Conservation (phyloP, 768 basidiomycete genomes). For the Auricularia heimuer region DNA sequence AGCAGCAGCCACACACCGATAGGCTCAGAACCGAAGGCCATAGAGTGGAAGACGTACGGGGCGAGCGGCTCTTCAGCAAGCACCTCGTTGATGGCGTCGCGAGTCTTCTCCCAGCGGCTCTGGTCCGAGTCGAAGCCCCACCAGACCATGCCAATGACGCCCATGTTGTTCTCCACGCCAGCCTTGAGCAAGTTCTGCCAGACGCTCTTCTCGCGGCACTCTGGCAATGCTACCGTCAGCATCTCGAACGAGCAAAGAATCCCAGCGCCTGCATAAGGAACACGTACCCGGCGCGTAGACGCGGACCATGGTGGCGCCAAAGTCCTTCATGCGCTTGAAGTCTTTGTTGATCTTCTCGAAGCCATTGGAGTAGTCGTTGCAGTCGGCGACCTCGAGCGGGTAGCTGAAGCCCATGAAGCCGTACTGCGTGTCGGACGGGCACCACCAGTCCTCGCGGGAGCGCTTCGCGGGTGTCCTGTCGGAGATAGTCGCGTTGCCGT, state of each 20-base stretch:
- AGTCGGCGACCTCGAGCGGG: constrained; percentile 2
- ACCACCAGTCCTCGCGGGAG: neutral
- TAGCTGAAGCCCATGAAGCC: neutral
- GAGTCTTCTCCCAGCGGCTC: constrained; percentile 6
- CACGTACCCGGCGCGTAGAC: constrained; percentile 1
- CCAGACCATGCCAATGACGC: constrained; percentile 6
- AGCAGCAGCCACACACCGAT: constrained; percentile 1
- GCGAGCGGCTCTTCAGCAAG: constrained; percentile 9
- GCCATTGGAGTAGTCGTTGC: constrained; percentile 3
- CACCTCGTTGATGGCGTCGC: constrained; percentile 7
- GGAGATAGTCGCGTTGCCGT: neutral
- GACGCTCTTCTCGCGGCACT: constrained; percentile 6
- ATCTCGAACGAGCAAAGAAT: neutral
- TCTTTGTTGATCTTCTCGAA: neutral
- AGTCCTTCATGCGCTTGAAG: constrained; percentile 7
- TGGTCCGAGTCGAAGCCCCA: constrained; percentile 1
- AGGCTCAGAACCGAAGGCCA: constrained; percentile 13
- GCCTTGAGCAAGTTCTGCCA: constrained; percentile 8
- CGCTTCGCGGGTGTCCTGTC: neutral
- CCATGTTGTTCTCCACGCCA: constrained; percentile 4
- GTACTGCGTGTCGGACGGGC: neutral
- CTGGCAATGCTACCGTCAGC: neutral
- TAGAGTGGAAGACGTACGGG: constrained; percentile 14
- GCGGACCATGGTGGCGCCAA: constrained; percentile 9
- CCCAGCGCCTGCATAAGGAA: neutral